phyloP scores from a whole-genome alignment of 2,329 filamentous ascomycete species.

The Botrytis aclada region DNA sequence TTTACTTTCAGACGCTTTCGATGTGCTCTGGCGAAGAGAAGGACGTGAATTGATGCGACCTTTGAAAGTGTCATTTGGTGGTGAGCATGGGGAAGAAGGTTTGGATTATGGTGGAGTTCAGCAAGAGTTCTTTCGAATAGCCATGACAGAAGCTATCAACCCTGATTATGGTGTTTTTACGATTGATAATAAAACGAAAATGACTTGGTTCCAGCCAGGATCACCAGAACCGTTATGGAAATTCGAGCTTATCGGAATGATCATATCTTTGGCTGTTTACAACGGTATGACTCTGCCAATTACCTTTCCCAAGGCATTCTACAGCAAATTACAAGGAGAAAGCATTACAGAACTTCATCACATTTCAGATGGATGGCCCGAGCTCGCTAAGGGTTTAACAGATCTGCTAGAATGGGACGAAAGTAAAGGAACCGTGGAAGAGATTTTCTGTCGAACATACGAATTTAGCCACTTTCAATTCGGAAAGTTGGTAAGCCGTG shows the following conservation, averaged over 20 bases:
- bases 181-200: conserved; percentile 69
- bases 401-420: conserved; percentile 74
- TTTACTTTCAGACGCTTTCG: conserved; percentile 70
- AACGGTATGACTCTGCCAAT: conserved; percentile 90
- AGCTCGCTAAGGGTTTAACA: conserved; percentile 70
- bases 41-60: conserved; percentile 78
- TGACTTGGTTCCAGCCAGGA: conserved; percentile 85
- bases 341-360: conserved; percentile 69
- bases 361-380: conserved; percentile 85
- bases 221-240: conserved; percentile 83
- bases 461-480: conserved; percentile 70
- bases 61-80: conserved; percentile 82
- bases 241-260: conserved; percentile 80
- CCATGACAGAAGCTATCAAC: conserved; percentile 75
- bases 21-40: conserved; percentile 87
- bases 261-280: conserved; percentile 88
- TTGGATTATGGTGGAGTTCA: conserved; percentile 94
- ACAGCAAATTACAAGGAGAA: conserved; percentile 71
- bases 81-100: conserved; percentile 79
- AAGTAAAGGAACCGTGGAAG: conserved; percentile 70
- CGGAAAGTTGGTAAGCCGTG: conserved; percentile 53
- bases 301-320: conserved; percentile 82
- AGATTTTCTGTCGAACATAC: conserved; percentile 80
- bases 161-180: conserved; percentile 78
- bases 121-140: conserved; percentile 89